Base-by-base conservation (phyloP, 1,284 basidiomycete species). In the Phellinidium pouzarii region DNA sequence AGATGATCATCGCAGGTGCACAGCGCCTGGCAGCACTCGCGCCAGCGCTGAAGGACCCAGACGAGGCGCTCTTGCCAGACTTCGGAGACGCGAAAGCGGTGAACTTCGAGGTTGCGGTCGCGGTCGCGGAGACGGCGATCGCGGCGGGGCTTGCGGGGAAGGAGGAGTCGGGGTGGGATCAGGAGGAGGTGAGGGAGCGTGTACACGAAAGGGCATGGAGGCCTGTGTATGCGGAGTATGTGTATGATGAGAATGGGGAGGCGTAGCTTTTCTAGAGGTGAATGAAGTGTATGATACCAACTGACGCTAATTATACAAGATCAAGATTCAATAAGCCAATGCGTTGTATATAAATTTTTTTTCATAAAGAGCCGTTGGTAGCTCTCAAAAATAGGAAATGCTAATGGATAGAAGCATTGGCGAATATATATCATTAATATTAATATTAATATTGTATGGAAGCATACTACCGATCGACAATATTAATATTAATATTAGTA, bases 1-100 rank as follows among this genome's bases (percentile, higher is more conserved):
- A 73, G 12, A 87, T 88, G 85, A 81, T 92, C 63, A 82, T 91
- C 59, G 87, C 87, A 4, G 89, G 85, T 14, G 78, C 87, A 0
- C 74, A 71, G 31, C 75, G 79, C 12, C 81, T 93, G 43, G 87
- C 90, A 0, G 71, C 78, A 11, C 80, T 92, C 44, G 81, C 89
- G 0, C 90, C 90, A 1, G 87, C 88, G 0, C 74, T 84, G 44
- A 70, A 74, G 17, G 78, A 87, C 62, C 78, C 79, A 0, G 77
- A 82, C 61, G 73, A 79, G 20, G 78, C 79, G 1, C 74, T 87
- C 11, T 70, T 93, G n/a, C 83, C 87, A 1, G 83, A 87, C 59
- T 84, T 92, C 43, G 73, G 68, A 6, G 79, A 84, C 55, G 80
- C 87, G 0, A 82, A 84, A 0, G 62, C 62, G 4, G 81, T 89